Percentiles rank a stretch among this genome's conserved stretches.
Conservation (phyloP, 192 early-diverging fungal genomes). For the Coemansia umbellata region DNA sequence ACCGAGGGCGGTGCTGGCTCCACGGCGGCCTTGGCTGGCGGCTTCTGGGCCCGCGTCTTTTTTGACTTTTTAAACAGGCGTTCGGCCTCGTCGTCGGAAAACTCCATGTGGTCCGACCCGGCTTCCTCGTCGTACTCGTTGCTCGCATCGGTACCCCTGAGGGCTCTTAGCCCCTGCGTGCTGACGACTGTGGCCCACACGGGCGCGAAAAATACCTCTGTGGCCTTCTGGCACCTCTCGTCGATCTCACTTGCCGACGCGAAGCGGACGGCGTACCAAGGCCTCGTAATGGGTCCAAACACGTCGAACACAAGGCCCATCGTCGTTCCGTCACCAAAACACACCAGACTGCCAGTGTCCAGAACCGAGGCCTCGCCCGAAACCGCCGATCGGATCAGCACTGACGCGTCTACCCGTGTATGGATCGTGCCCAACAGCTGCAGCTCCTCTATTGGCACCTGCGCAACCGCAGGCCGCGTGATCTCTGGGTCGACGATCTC, state of each 20-base stretch:
- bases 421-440: slow-evolving; percentile 62
- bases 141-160: slow-evolving; percentile 87
- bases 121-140: slow-evolving; percentile 94
- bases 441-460: slow-evolving; percentile 55
- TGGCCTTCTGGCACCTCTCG: slow-evolving; percentile 40
- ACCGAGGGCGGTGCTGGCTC: neutral
- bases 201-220: slow-evolving; percentile 60
- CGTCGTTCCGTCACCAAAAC: slow-evolving; percentile 56
- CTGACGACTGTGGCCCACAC: slow-evolving; percentile 63
- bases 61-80: slow-evolving; percentile 53
- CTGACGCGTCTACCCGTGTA: slow-evolving; percentile 64
- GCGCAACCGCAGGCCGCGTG: slow-evolving; percentile 50
- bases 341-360: slow-evolving; percentile 72
- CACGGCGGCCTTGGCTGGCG: neutral
- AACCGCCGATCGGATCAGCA: slow-evolving; percentile 60
- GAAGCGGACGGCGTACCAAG: slow-evolving; percentile 81
- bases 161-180: slow-evolving; percentile 55
- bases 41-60: slow-evolving; percentile 18
- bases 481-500: slow-evolving; percentile 55
- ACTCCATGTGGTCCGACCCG: slow-evolving; percentile 77
- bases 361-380: slow-evolving; percentile 56
- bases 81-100: slow-evolving; percentile 95
- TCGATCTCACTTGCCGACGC: slow-evolving; percentile 61
- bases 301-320: slow-evolving; percentile 79
- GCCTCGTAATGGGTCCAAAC: slow-evolving; percentile 83